phyloP scores from a whole-genome alignment of 1,284 basidiomycete genomes.

The Neolentinus lepideus region DNA sequence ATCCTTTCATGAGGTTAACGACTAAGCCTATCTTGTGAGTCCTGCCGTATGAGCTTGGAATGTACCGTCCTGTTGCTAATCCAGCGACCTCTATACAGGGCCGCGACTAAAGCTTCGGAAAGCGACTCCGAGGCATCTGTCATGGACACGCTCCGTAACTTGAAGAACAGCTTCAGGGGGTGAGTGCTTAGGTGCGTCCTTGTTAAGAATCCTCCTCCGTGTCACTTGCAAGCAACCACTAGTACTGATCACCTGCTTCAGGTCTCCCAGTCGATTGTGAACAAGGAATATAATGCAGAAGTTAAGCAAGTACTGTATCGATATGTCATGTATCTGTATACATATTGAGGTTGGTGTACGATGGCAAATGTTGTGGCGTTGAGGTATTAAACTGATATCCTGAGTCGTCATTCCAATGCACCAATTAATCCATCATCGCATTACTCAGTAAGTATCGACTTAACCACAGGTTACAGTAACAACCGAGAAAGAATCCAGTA shows the following conservation, averaged over 20 bases:
- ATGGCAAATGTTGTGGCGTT: too few relatives aligned
- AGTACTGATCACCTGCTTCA: neutral
- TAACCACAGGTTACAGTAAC: neutral
- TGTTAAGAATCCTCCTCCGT: too few relatives aligned
- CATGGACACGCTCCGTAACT: slow-evolving; percentile 70
- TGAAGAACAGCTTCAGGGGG: slow-evolving; percentile 80
- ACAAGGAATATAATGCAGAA: neutral
- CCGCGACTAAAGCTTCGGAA: slow-evolving; percentile 37
- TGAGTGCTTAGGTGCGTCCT: slow-evolving; percentile 12
- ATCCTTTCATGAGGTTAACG: slow-evolving; percentile 73
- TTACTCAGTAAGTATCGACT: neutral
- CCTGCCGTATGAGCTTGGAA: neutral
- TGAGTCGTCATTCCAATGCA: neutral
- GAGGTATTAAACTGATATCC: too few relatives aligned
- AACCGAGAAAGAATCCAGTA: neutral
- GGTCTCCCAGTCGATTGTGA: neutral
- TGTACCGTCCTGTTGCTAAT: slow-evolving; percentile 4
- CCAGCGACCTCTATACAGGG: slow-evolving; percentile 21
- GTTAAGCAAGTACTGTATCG: too few relatives aligned
- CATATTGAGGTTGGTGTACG: neutral
- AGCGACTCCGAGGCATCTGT: slow-evolving; percentile 44
- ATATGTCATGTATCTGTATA: neutral
- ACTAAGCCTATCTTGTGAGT: slow-evolving; percentile 53
- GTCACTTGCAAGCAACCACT: neutral
- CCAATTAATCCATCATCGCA: neutral